phyloP scores from a whole-genome alignment of 2,329 filamentous ascomycete species.

The Ceratocystis variospora region DNA sequence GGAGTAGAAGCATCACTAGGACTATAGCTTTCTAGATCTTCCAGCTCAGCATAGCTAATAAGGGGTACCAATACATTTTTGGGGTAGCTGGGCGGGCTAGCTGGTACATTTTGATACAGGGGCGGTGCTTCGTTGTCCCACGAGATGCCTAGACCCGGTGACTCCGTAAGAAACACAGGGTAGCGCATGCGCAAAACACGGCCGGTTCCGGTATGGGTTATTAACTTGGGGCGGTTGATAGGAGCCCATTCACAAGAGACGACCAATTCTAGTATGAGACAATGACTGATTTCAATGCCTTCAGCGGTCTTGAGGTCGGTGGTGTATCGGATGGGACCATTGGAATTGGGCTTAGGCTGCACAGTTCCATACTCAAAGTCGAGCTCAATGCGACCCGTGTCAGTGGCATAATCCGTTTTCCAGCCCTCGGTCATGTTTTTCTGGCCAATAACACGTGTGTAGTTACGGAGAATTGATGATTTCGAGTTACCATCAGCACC shows the following conservation, averaged over 20 bases:
- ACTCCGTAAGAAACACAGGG: slow-evolving; percentile 65
- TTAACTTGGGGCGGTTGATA: slow-evolving; percentile 50
- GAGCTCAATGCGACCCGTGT: slow-evolving; percentile 47
- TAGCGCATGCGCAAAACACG: slow-evolving; percentile 90
- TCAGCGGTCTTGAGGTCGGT: slow-evolving; percentile 65
- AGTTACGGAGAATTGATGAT: slow-evolving; percentile 52
- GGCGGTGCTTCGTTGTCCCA: slow-evolving; percentile 96
- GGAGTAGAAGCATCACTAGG: neutral
- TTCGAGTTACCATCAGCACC: slow-evolving; percentile 36
- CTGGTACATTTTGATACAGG: slow-evolving; percentile 84
- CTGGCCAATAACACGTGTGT: slow-evolving; percentile 63
- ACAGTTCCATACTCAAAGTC: slow-evolving; percentile 59
- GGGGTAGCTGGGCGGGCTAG: slow-evolving; percentile 61
- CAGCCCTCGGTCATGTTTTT: slow-evolving; percentile 76
- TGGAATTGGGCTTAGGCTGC: slow-evolving; percentile 13
- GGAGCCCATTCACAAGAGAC: slow-evolving; percentile 81
- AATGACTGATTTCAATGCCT: slow-evolving; percentile 69
- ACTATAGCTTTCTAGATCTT: slow-evolving; percentile 13
- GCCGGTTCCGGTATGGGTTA: slow-evolving; percentile 78
- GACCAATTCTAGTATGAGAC: slow-evolving; percentile 81
- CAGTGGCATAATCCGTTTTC: slow-evolving; percentile 55
- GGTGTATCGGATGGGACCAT: slow-evolving; percentile 40
- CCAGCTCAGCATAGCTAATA: slow-evolving; percentile 17
- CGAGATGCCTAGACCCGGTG: slow-evolving; percentile 73
- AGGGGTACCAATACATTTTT: slow-evolving; percentile 8